Evolutionary conservation across 805 yeast species (phyloP).

Genomic region (Kluyveromyces aestuarii): DNA sequence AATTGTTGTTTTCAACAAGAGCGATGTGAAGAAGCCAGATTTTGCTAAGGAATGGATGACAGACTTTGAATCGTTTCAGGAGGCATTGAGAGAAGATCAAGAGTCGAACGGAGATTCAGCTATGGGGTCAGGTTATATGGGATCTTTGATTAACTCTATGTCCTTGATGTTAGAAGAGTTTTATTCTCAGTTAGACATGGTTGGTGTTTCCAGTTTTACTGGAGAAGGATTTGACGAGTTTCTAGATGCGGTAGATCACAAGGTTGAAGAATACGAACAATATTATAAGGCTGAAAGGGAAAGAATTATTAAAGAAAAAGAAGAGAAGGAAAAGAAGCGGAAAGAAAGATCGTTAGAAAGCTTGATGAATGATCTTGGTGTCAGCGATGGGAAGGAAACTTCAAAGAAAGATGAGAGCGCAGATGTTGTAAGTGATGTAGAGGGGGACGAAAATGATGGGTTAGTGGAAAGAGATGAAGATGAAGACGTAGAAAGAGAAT

Average conservation of each 20-base stretch:
- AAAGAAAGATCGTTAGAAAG: conserved; percentile 63
- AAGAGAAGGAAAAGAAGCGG: conserved; percentile 60
- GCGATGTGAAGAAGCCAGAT: conserved; percentile 75
- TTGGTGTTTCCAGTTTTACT: conserved; percentile 84
- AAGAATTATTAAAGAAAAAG: conserved; percentile 63
- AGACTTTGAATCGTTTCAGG: conserved; percentile 88
- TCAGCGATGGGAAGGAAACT: conserved; percentile 33
- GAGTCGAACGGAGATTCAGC: conserved; percentile 52
- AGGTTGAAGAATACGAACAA: conserved; percentile 78
- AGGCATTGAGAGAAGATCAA: conserved; percentile 58
- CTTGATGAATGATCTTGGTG: conserved; percentile 81
- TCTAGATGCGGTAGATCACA: conserved; percentile 70
- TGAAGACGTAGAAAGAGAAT: conserved; percentile 53
- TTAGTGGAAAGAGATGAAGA: conserved; percentile 37
- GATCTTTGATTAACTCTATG: conserved; percentile 88
- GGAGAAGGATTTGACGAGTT: conserved; percentile 94
- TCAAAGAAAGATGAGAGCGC: conserved; percentile 43
- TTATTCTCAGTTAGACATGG: conserved; percentile 85
- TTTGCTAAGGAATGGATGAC: conserved; percentile 97
- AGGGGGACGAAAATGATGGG: conserved; percentile 37
- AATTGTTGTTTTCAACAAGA: conserved; percentile 93
- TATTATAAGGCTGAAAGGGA: conserved; percentile 85
- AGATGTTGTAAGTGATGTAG: conserved; percentile 39
- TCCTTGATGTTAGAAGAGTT: conserved; percentile 93
- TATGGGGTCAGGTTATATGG: conserved; percentile 77